Conservation (phyloP, 2,329 filamentous ascomycete genomes). For the Botrytis pseudocinerea region DNA sequence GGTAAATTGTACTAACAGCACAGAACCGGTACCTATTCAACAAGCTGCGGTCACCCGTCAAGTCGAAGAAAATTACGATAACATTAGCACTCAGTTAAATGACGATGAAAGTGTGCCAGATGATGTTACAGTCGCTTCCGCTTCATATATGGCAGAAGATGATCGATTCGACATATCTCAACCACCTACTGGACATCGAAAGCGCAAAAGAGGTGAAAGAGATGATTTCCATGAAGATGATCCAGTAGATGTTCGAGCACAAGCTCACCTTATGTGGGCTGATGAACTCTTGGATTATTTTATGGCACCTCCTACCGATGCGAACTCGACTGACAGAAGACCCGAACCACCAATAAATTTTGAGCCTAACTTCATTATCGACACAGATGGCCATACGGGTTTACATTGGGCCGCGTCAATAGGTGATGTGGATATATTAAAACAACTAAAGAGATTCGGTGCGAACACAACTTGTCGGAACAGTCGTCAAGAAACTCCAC, state of each 20-base stretch:
- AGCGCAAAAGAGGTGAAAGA: slow-evolving; percentile 71
- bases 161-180: slow-evolving; percentile 73
- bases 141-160: slow-evolving; percentile 82
- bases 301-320: slow-evolving; percentile 66
- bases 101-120: slow-evolving; percentile 78
- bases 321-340: slow-evolving; percentile 60
- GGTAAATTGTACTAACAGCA: slow-evolving; percentile 33
- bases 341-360: slow-evolving; percentile 84
- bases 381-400: slow-evolving; percentile 87
- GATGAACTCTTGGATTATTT: slow-evolving; percentile 97
- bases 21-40: slow-evolving; percentile 41
- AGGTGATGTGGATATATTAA: slow-evolving; percentile 91
- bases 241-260: slow-evolving; percentile 63
- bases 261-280: slow-evolving; percentile 86
- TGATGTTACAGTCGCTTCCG: slow-evolving; percentile 78
- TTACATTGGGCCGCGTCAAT: slow-evolving; percentile 97
- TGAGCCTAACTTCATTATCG: slow-evolving; percentile 87
- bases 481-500: slow-evolving; percentile 77
- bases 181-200: slow-evolving; percentile 61
- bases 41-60: slow-evolving; percentile 43
- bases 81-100: slow-evolving; percentile 59
- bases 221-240: slow-evolving; percentile 58
- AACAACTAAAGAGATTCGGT: slow-evolving; percentile 78
- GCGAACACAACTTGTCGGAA: slow-evolving; percentile 73
- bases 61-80: slow-evolving; percentile 66